Evolutionary conservation across 768 basidiomycete genomes (phyloP).

Genomic region (Chalciporus chontae): DNA sequence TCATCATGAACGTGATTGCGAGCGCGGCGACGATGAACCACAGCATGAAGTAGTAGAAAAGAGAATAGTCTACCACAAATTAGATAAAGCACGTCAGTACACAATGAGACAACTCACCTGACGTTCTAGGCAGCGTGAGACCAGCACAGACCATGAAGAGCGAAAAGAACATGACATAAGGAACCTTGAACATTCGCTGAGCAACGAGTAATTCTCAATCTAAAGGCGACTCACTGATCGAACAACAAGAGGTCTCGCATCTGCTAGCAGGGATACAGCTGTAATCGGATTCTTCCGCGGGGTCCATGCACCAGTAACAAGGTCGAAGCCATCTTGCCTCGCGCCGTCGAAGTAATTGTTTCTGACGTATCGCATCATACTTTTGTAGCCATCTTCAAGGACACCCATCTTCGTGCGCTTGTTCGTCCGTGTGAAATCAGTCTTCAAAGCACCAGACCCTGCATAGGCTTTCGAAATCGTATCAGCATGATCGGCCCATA

Average conservation of each 20-base stretch:
- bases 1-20: constrained; percentile 67
- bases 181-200: constrained; percentile 54
- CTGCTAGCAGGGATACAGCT: constrained; percentile 67
- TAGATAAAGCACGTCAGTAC: background rate
- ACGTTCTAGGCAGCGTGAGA: constrained; percentile 80
- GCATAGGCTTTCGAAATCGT: constrained; percentile 86
- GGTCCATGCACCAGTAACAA: constrained; percentile 88
- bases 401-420: constrained; percentile 77
- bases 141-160: constrained; percentile 87
- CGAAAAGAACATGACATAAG: constrained; percentile 75
- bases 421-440: constrained; percentile 94
- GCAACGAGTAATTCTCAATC: constrained; percentile 1
- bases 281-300: constrained; percentile 74
- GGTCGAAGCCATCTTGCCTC: constrained; percentile 90
- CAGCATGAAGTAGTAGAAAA: constrained; percentile 79
- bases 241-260: constrained; percentile 76
- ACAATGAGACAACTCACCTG: constrained; percentile 52
- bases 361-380: constrained; percentile 80
- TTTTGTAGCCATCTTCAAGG: constrained; percentile 85
- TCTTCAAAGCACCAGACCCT: constrained; percentile 94
- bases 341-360: constrained; percentile 98
- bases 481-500: constrained; percentile 98
- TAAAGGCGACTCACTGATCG: constrained; percentile 63
- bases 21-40: constrained; percentile 67
- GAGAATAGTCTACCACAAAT: constrained; percentile 64